Evolutionary conservation across 495 filamentous ascomycete genomes (phyloP).

Genomic region (Penicillium psychrofluorescens): DNA sequence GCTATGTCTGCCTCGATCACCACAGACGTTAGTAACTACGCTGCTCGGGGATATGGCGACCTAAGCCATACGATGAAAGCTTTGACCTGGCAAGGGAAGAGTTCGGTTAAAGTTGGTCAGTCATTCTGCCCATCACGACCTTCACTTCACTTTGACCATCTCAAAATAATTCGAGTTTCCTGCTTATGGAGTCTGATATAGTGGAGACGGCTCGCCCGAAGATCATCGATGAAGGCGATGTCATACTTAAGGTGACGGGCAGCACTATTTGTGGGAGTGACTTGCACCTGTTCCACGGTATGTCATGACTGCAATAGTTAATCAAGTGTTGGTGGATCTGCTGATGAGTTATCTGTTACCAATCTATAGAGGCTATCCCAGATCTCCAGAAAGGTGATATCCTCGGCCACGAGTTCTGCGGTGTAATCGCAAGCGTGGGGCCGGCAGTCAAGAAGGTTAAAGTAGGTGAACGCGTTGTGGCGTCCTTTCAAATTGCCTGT

Average conservation of each 20-base stretch:
- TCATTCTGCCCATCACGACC: not conserved
- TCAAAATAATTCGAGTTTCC: not conserved
- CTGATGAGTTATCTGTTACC: too few species aligned
- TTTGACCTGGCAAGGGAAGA: constrained; percentile 33
- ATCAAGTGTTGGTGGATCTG: not conserved
- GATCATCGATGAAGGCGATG: constrained; percentile 66
- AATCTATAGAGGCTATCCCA: constrained; percentile 45
- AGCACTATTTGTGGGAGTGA: constrained; percentile 84
- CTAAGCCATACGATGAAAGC: constrained; percentile 10
- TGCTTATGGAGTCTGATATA: constrained; percentile 1
- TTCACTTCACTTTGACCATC: not conserved
- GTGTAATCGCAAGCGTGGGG: constrained; percentile 67
- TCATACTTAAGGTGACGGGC: constrained; percentile 79
- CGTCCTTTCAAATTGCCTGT: constrained; percentile 76
- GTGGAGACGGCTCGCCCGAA: constrained; percentile 61
- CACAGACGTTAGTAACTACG: constrained; percentile 23
- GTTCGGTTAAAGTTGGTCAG: constrained; percentile 27
- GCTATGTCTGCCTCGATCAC: constrained; percentile 12
- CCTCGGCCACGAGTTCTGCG: constrained; percentile 85
- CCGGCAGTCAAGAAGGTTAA: constrained; percentile 49
- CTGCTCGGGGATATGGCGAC: constrained; percentile 13
- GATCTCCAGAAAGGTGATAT: constrained; percentile 80
- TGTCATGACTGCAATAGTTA: not conserved
- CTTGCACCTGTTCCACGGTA: constrained; percentile 70
- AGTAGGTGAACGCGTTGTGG: constrained; percentile 74